Percentiles rank a stretch among this genome's conserved stretches.
These are phyloP conservation scores for Apiotrichum gracile DNA, from an alignment of 1,284 basidiomycete species.

Conservation along the genomic window DNA sequence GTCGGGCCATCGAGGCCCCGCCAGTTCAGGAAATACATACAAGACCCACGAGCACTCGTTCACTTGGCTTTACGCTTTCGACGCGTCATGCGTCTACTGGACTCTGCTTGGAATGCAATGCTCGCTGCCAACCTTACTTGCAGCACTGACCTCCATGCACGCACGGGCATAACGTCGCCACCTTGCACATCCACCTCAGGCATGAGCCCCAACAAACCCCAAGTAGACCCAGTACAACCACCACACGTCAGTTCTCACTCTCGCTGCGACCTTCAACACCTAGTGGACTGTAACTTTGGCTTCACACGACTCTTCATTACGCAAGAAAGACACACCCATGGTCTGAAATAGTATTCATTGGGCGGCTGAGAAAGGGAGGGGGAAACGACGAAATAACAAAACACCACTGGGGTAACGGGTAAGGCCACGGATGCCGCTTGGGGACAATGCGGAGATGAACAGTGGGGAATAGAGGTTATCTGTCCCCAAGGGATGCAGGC, in stretches of 20 bases:
- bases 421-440: constrained; percentile 17
- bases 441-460: constrained; percentile 16
- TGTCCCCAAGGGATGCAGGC: constrained; percentile 14
- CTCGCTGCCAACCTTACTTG: no score
- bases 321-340: constrained; percentile 8
- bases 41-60: no score
- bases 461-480: constrained; percentile 17
- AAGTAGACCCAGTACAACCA: not conserved
- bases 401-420: constrained; percentile 19
- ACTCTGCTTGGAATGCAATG: no score
- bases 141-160: no score
- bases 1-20: no score
- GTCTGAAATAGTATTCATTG: constrained; percentile 24
- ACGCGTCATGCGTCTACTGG: no score
- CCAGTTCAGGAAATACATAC: no score
- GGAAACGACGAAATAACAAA: constrained; percentile 18
- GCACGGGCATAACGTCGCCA: no score
- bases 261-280: not conserved
- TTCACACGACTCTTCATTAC: constrained; percentile 17
- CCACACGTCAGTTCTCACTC: not conserved
- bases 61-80: no score
- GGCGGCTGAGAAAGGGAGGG: constrained; percentile 12
- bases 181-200: no score
- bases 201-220: not conserved
- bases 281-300: not conserved